phyloP scores from a whole-genome alignment of 1,284 basidiomycete genomes.

The Fomitopsis betulina region DNA sequence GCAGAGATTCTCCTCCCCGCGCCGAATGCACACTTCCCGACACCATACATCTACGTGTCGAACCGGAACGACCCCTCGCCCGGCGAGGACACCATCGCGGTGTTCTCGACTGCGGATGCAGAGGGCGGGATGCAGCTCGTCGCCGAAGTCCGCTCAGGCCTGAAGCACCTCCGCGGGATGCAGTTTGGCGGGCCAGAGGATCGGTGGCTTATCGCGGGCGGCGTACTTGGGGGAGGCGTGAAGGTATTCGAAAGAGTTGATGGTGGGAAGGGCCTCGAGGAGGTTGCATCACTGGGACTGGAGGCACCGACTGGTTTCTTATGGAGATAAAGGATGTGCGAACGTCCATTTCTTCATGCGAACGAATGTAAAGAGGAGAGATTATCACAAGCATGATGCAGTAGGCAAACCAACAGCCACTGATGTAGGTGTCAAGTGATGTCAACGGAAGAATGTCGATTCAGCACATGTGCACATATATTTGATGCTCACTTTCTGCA shows the following conservation, averaged over 20 bases:
- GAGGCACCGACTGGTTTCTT: slow-evolving; percentile 29
- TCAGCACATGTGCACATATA: no score
- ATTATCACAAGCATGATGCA: no score
- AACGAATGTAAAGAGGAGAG: no score
- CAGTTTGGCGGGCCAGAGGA: slow-evolving; percentile 30
- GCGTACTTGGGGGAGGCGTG: slow-evolving; percentile 28
- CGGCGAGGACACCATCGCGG: slow-evolving; percentile 59
- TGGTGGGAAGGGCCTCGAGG: slow-evolving; percentile 29
- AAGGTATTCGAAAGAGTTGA: slow-evolving; percentile 32
- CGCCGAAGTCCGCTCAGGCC: slow-evolving; percentile 30
- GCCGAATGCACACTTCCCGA: slow-evolving; percentile 41
- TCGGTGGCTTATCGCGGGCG: slow-evolving; percentile 31
- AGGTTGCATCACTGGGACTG: slow-evolving; percentile 26
- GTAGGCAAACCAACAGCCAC: no score
- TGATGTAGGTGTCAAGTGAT: no score
- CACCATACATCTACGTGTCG: slow-evolving; percentile 60
- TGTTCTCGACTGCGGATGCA: slow-evolving; percentile 34
- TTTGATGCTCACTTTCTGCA: no score
- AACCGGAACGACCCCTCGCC: slow-evolving; percentile 57
- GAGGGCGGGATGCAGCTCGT: slow-evolving; percentile 23
- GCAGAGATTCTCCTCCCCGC: slow-evolving; percentile 51
- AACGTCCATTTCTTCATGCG: no score
- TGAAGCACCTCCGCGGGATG: slow-evolving; percentile 34
- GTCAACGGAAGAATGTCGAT: no score
- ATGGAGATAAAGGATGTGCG: slow-evolving; percentile 18